A percentile compares a stretch with the other conserved stretches of the same genome.
Evolutionary conservation across 139 green algal genomes (phyloP).

Genomic region (Prasinococcaceae sp.): DNA sequence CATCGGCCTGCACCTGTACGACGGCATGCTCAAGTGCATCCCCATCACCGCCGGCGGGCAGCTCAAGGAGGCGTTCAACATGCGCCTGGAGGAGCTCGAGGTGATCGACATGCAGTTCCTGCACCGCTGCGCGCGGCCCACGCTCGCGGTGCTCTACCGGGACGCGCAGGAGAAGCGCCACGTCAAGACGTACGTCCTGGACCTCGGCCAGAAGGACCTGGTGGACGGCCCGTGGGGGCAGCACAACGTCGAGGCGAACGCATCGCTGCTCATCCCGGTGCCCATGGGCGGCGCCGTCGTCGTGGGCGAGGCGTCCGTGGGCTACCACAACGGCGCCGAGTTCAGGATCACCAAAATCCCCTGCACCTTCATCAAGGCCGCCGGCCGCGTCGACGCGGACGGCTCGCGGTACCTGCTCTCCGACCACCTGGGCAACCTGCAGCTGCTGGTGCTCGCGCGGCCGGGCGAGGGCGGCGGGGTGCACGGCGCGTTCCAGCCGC

Average conservation of each 20-base stretch:
- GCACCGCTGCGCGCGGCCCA: slow-evolving; percentile 37
- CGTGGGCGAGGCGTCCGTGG: slow-evolving; percentile 64
- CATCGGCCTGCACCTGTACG: slow-evolving; percentile 88
- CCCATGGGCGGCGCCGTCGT: slow-evolving; percentile 66
- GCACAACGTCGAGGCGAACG: slow-evolving; percentile 60
- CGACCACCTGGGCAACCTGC: slow-evolving; percentile 58
- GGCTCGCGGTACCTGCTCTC: slow-evolving; percentile 72
- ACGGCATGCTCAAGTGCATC: slow-evolving; percentile 85
- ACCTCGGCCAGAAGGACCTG: slow-evolving; percentile 49
- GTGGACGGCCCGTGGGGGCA: slow-evolving; percentile 55
- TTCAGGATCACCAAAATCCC: slow-evolving; percentile 19
- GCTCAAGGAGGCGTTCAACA: slow-evolving; percentile 69
- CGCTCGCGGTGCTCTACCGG: slow-evolving; percentile 79
- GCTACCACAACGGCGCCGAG: slow-evolving; percentile 43
- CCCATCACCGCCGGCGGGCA: slow-evolving; percentile 43
- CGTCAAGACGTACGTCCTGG: slow-evolving; percentile 76
- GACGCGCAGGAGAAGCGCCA: slow-evolving; percentile 74
- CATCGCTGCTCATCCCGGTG: slow-evolving; percentile 65
- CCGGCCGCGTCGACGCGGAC: slow-evolving; percentile 54
- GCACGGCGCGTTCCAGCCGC: no score
- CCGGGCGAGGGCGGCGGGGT: no score
- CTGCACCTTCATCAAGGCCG: slow-evolving; percentile 35
- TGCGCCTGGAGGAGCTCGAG: slow-evolving; percentile 66
- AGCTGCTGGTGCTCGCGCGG: slow-evolving; percentile 75
- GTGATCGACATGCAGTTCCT: slow-evolving; percentile 72